Percentiles rank a stretch among this genome's conserved stretches.
Evolutionary conservation across 352 stramenopile genomes (phyloP).

Genomic region (Phytopythium kandeliae): DNA sequence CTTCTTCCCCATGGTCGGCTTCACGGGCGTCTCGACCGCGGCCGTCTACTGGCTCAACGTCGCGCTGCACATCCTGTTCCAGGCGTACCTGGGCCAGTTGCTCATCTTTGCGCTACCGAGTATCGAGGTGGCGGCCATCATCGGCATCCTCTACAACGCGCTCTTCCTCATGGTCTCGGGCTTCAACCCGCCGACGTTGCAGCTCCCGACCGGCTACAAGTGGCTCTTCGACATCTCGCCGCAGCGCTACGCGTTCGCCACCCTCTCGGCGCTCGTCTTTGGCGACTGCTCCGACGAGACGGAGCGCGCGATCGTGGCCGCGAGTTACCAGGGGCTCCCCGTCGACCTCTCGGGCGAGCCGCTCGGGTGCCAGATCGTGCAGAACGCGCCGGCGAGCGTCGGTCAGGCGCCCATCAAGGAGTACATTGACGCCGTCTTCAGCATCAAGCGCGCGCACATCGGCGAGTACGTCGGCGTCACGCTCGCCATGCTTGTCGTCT

Average conservation of each 20-base stretch:
- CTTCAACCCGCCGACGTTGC: slow-evolving; percentile 32
- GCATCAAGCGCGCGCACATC: slow-evolving; percentile 35
- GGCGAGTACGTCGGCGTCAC: slow-evolving; percentile 23
- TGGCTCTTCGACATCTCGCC: slow-evolving; percentile 34
- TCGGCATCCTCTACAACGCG: slow-evolving; percentile 28
- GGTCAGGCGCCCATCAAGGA: slow-evolving; percentile 23
- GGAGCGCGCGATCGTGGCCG: slow-evolving; percentile 12
- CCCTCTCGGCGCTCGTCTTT: slow-evolving; percentile 25
- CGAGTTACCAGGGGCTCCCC: slow-evolving; percentile 4
- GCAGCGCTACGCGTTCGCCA: slow-evolving; percentile 29
- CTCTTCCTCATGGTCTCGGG: slow-evolving; percentile 32
- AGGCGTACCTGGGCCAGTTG: slow-evolving; percentile 31
- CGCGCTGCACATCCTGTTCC: slow-evolving; percentile 28
- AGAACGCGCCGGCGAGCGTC: slow-evolving; percentile 19
- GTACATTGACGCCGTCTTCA: slow-evolving; percentile 30
- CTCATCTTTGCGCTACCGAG: slow-evolving; percentile 26
- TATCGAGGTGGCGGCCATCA: slow-evolving; percentile 26
- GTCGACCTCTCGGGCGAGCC: slow-evolving; percentile 16
- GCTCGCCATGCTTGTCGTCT: slow-evolving; percentile 27
- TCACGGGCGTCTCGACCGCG: slow-evolving; percentile 19
- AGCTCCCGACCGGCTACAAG: slow-evolving; percentile 33
- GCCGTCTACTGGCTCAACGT: slow-evolving; percentile 33
- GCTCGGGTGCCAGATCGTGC: slow-evolving; percentile 25
- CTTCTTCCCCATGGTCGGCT: slow-evolving; percentile 35
- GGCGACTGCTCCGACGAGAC: slow-evolving; percentile 23